Evolutionary conservation across 2,329 filamentous ascomycete species (phyloP), one percentile per base, ranked within the genome.

Genomic region (Ceratocystis cubensis): DNA sequence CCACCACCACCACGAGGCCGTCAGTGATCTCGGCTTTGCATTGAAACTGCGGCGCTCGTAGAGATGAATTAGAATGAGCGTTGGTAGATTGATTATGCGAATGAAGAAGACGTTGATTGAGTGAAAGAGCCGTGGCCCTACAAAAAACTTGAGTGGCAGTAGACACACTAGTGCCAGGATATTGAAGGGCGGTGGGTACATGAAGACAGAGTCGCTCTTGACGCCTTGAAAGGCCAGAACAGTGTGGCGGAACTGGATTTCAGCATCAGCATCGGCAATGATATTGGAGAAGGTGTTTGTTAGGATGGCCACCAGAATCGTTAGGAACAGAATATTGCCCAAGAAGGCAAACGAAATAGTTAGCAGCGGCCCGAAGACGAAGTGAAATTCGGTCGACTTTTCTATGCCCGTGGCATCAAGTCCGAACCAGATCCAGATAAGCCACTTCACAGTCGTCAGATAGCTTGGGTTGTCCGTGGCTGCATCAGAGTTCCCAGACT

Each of bases 381-480:
- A 78, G 72, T 90, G 86, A 74, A 89, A 87, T 59, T 84, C 81
- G 7, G 75, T 75, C 1, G 77, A 78, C 67, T 78, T 76, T 67
- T 80, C 78, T 59, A 82, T 81, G 10, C 80, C 80, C 3, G 80
- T 81, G 25, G 80, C 87, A 68, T 89, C 87, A 1, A 90, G 81
- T 1, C 87, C 87, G 70, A 90, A 90, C 87, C 87, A 90, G 70
- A 90, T 88, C 84, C 85, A 89, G 2, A 90, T 78, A 80, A 90
- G 87, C 87, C 87, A 90, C 74, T 89, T 89, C 41, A 82, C 82
- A 63, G 89, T 87, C 0, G 85, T 86, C 37, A 75, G 73, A 76
- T 77, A 79, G 46, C 71, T 73, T 1, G 75, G 74, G 25, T 72
- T 69, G 68, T 75, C 67, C 1, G 72, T 72, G 30, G 71, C 73